Base-by-base conservation (phyloP, 169 alveolate genomes). In the Babesia microti region DNA sequence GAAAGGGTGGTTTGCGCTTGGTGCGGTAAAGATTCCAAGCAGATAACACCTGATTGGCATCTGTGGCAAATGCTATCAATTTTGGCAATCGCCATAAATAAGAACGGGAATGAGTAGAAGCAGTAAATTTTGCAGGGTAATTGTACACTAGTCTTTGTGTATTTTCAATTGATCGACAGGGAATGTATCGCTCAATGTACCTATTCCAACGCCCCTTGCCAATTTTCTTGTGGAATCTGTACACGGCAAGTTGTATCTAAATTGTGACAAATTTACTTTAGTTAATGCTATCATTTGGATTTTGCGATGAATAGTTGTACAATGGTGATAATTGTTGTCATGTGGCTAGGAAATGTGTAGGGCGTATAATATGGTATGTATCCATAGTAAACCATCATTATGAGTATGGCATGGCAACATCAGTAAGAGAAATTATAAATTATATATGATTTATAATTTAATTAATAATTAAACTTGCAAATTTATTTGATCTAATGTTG, bases 171-270 rank as follows among this genome's bases (percentile, higher is more conserved):
- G 80, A 49, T 4, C 83, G 67, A 1, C 88, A 88, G 24, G 50
- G 35, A 22, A 46, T 47, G 41, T 73, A 81, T 41, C 88, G 58
- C 41, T 81, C 89, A n/a, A 68, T 28, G 57, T 81, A 81, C 23
- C 75, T 35, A 17, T 41, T 56, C 87, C 88, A 81, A 41, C 67
- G 55, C 2, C 89, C 89, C 40, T 73, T 73, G 3, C 89, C 89
- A 19, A 81, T 55, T 14, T 76, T 36, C 35, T 81, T 81, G 60
- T 81, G 89, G 45, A 81, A 81, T n/a, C 89, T 70, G 52, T 81
- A 81, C 46, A 69, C 61, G 2, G 85, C 78, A 30, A 69, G 70
- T 23, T 53, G 42, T 47, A 70, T 22, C 57, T 42, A 50, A 21
- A 34, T 32, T 1, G 14, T 19, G 27, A 45, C 5, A 4, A 15